Evolutionary conservation across 331 rosid genomes (phyloP), one percentile per base, ranked within the genome.

Genomic region (Quercus tomentella): DNA sequence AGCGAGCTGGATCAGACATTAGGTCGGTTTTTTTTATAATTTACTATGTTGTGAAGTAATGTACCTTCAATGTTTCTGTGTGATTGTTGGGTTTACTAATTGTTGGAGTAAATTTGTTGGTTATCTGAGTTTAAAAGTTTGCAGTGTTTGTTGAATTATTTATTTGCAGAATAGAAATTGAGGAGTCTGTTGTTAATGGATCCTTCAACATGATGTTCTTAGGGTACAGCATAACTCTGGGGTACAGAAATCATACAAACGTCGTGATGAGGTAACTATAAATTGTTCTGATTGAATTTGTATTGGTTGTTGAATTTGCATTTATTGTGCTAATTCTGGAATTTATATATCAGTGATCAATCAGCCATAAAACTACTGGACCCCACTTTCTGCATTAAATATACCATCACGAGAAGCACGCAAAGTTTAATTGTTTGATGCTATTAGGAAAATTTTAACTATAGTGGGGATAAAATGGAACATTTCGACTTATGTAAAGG

Each of bases 191-290:
- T 79, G 98, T 96, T 62, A 89, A 91, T 85, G 99, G 99, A 52
- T 88, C 97, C 51, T 96, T 96, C 74, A 89, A 83, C 82, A 96
- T 96, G 99, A 73, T 89, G 73, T 96, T 96, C 88, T 82, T 96
- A 79, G 89, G 91, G 22, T 81, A 86, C 82, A 80, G 92, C 80
- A 87, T 96, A 76, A 89, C 94, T 76, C 80, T 96, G 82, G 97
- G 89, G 37, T 96, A 96, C 85, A 88, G 99, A 84, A 89, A 93
- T 79, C 96, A 89, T 84, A 82, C 91, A 43, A 96, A 96, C 71
- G 82, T 96, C 77, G 37, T 92, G 30, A 87, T 88, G 98, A 96
- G 98, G 99, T 96, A 87, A 28, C 35, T 57, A 57, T 78, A 25
- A 68, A 28, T 52, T 67, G 70, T 55, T 23, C 15, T 37, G 83